Conservation (phyloP, 306 rosid species). For the Casuarina cunninghamiana region DNA sequence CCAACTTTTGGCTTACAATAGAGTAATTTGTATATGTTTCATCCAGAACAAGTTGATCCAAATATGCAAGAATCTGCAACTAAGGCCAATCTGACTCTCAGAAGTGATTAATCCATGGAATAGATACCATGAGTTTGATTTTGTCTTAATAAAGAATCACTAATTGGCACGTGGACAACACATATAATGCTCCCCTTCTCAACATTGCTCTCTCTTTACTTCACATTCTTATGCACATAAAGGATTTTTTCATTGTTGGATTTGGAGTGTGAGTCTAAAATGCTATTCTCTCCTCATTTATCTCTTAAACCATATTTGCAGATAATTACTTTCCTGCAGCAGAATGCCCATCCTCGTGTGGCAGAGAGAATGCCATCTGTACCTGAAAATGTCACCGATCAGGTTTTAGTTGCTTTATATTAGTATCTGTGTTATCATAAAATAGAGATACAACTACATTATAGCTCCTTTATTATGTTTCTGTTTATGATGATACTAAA, state of each 20-base stretch:
- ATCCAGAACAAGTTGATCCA: neutral
- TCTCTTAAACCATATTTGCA: slow-evolving; percentile 35
- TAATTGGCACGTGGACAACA: neutral
- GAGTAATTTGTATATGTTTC: neutral
- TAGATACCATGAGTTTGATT: neutral
- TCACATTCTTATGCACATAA: slow-evolving; percentile 1
- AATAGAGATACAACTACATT: neutral
- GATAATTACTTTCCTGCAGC: slow-evolving; percentile 87
- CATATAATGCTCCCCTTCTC: neutral
- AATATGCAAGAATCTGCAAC: neutral
- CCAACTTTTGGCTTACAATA: neutral
- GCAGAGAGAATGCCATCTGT: slow-evolving; percentile 80
- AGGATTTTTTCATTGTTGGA: neutral
- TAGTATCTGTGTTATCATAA: neutral
- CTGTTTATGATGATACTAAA: neutral
- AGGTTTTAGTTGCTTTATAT: slow-evolving; percentile 48
- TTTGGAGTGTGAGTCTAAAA: slow-evolving; percentile 4
- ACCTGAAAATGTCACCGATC: slow-evolving; percentile 97
- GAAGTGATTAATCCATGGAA: neutral
- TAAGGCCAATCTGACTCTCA: neutral
- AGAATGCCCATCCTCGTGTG: slow-evolving; percentile 95
- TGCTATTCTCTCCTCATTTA: neutral
- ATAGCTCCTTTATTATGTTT: neutral
- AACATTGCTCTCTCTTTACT: neutral
- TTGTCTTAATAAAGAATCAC: neutral